Base-by-base conservation (phyloP, 2,329 filamentous ascomycete species). In the Xylaria polymorpha region DNA sequence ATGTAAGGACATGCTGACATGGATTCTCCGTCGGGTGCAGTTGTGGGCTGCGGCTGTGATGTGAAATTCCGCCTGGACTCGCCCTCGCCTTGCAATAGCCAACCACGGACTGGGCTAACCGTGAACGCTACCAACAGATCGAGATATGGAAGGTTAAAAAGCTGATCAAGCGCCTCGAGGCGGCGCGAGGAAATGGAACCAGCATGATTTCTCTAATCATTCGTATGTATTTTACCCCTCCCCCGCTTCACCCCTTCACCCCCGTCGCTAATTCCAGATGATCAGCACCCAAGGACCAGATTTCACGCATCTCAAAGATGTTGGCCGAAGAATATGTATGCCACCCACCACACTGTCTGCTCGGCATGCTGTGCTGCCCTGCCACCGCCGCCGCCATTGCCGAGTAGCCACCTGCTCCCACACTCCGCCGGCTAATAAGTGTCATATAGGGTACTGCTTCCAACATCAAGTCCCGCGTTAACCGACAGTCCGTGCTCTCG, bases 201-300 rank as follows among this genome's bases (percentile, higher is more conserved):
- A 95, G 92, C 86, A 99, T 99, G 96, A 99, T 99, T 84, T 98
- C 95, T 73, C 89, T 99, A 83, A 98, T 99, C 78, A 98, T 99
- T 80, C 96, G 94, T 97, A 86, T 79, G 92, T 77, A 73, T 57
- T 66, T 68, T 73, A 66, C 72, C 74, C 67, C 74, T 75, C 77
- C 76, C 73, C 76, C 74, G 67, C 66, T 67, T 73, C 59, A 65
- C 55, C 55, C 43, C 46, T 65, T 72, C 58, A 63, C 50, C 53
- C 35, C 35, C 65, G 18, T 68, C 62, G 70, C 70, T 78, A 76
- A 73, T 43, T 29, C 22, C 41, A 46, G 74, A 69, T 79, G 95
- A 93, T 95, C 78, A 97, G 94, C 96, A 70, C 96, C 96, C 76
- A 99, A 99, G 90, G 94, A 98, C 83, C 96, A 99, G 85, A 89